Base-by-base conservation (phyloP, 2,329 filamentous ascomycete species). In the Chalara sp. region DNA sequence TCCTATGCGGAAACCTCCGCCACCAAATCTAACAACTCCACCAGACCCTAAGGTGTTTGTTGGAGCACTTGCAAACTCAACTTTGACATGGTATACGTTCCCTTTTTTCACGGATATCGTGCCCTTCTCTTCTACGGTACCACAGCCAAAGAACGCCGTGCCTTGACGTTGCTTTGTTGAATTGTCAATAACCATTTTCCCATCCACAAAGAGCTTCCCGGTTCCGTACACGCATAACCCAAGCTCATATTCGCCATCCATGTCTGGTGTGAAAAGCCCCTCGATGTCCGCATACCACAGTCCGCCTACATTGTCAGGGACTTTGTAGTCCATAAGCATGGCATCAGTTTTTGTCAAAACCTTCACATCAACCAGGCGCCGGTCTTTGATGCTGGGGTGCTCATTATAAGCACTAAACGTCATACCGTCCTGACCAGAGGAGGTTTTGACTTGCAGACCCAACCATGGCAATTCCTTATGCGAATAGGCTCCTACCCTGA, bases 1-100 rank as follows among this genome's bases (percentile, higher is more conserved):
- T 32, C 83, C 81, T n/a, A 86, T 70, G 44, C 81, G 75, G 46
- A 86, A 75, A 1, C 79, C 80, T 33, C 83, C 82, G 33, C 75
- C 72, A n/a, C 77, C 76, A 46, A 80, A 76, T 30, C 76, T 68
- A 8, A 78, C 73, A 4, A 70, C 62, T 4, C 68, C 69, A 30
- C 65, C 65, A 6, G 68, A 72, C 49, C 74, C 72, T 6, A 83
- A 71, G 35, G 76, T 79, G 31, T 76, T 80, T 28, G 77, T 81
- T 0, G 79, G 77, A 1, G 76, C 72, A 5, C 76, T 82, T 11
- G 74, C 79, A 56, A 83, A 84, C 31, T 63, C 56, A 35, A 65
- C 53, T 32, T 57, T 57, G 10, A 68, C 51, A 10, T 60, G 63
- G 50, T 69, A 70, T 6, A 51, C 54, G 32, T 53, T 57, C 5